Base-by-base conservation (phyloP, 768 basidiomycete genomes). In the Clathrus columnatus region DNA sequence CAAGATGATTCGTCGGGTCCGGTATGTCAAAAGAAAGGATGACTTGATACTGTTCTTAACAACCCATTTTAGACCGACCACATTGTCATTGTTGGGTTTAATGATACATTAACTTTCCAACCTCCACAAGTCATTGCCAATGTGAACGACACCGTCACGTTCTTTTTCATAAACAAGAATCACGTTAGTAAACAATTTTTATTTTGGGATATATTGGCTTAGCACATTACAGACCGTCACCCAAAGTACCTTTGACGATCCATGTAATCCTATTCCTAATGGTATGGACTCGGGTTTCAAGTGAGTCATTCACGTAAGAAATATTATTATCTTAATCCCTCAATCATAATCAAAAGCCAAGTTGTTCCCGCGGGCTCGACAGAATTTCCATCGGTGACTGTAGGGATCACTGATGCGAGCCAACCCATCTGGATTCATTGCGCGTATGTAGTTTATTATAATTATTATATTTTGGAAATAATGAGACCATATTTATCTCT, bases 51-150 rank as follows among this genome's bases (percentile, higher is more conserved):
- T n/a, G n/a, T n/a, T n/a, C n/a, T n/a, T n/a, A n/a, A n/a, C n/a
- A n/a, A n/a, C n/a, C n/a, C 7, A 14, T 4, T 8, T 36, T 36
- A 36, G 36, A n/a, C 10, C n/a, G n/a, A 36, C 36, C 36, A 36
- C n/a, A 11, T 14, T 14, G 41, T 53, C 29, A 17, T 20, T 6
- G 42, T 53, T 18, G 32, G 41, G 18, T 2, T 1, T 3, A 51
- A 45, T 28, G 16, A 7, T 23, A 59, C 26, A 24, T 32, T 57
- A 18, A 47, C 24, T 5, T 57, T 57, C 51, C 16, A 24, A 4
- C 57, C 57, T 11, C 68, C 67, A 55, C 70, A 62, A 64, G 54
- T n/a, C 4, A 6, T 24, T 5, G 27, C 29, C 1, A 6, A 2
- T 14, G 29, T 23, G 7, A 48, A 26, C 20, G 54, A 50, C 20